These are phyloP conservation scores for Lepidium sativum DNA, from an alignment of 345 rosid genomes.

Conservation along the genomic window DNA sequence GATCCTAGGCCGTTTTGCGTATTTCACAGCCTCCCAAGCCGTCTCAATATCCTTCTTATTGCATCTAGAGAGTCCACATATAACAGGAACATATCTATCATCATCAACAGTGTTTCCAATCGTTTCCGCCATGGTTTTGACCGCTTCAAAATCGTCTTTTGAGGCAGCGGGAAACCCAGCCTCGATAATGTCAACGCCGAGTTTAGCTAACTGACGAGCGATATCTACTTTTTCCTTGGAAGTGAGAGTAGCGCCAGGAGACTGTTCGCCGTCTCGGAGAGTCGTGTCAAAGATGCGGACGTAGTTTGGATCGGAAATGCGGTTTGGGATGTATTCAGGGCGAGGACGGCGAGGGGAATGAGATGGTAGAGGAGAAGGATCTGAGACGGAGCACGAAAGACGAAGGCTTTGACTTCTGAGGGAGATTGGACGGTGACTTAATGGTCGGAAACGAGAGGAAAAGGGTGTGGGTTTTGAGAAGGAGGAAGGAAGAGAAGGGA, in stretches of 20 bases:
- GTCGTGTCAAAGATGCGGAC: slow-evolving; percentile 92
- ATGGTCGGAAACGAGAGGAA: slow-evolving; percentile 13
- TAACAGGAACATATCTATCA: slow-evolving; percentile 76
- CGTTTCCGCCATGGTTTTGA: slow-evolving; percentile 56
- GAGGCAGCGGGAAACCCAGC: slow-evolving; percentile 94
- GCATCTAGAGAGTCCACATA: slow-evolving; percentile 89
- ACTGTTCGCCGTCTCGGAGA: slow-evolving; percentile 97
- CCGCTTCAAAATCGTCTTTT: slow-evolving; percentile 86
- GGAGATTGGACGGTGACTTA: neutral
- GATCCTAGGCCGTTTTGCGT: slow-evolving; percentile 72
- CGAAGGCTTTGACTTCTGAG: slow-evolving; percentile 16
- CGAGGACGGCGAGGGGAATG: slow-evolving; percentile 28
- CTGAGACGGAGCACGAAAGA: slow-evolving; percentile 24
- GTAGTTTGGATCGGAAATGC: slow-evolving; percentile 60
- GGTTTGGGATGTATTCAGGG: slow-evolving; percentile 64
- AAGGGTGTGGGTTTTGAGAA: neutral
- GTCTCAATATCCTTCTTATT: slow-evolving; percentile 61
- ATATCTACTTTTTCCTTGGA: slow-evolving; percentile 84
- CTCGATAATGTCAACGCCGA: slow-evolving; percentile 88
- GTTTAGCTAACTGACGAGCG: slow-evolving; percentile 78
- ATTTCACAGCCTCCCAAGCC: slow-evolving; percentile 90
- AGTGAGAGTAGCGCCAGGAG: slow-evolving; percentile 94
- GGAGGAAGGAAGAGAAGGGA: slow-evolving; percentile 7
- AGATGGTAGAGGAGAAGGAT: slow-evolving; percentile 20
- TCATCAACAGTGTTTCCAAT: slow-evolving; percentile 60